A percentile compares a stretch with the other conserved stretches of the same genome.
Evolutionary conservation across 73 alveolate genomes (phyloP).

Genomic region (Paramecium octaurelia): DNA sequence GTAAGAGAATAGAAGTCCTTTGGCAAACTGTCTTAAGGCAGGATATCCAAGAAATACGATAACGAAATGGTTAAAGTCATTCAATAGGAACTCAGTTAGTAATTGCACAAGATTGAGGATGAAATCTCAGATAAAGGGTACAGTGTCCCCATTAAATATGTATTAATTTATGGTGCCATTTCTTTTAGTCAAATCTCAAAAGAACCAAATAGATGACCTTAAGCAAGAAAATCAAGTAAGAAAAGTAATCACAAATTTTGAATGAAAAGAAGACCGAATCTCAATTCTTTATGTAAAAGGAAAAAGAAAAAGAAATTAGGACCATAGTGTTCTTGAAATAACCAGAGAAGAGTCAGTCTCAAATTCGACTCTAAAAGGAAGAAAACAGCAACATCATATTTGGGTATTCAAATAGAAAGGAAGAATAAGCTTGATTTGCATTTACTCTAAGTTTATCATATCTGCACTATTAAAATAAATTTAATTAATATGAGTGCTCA

Average conservation of each 20-base stretch:
- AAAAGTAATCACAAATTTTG: not conserved
- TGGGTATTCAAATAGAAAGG: not conserved
- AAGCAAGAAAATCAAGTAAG: not conserved
- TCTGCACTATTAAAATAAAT: not conserved
- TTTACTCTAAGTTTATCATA: not conserved
- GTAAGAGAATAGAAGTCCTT: not conserved
- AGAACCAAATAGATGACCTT: not conserved
- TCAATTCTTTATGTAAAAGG: not conserved
- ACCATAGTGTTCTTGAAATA: not conserved
- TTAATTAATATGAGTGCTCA: not conserved
- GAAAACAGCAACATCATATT: not conserved
- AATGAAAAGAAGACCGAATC: not conserved
- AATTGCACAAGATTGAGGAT: not conserved
- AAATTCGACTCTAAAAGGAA: not conserved
- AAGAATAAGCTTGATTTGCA: not conserved
- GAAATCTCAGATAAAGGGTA: not conserved
- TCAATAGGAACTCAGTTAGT: not conserved
- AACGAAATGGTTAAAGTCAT: not conserved
- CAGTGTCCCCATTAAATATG: not conserved
- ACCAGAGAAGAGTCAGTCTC: not conserved
- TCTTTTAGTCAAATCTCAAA: not conserved
- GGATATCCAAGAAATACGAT: not conserved
- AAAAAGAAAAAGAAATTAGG: not conserved
- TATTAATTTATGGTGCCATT: not conserved
- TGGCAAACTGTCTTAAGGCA: not conserved